These are phyloP conservation scores for Cladosporium sp. DNA, from an alignment of 2,329 filamentous ascomycete genomes.

Conservation along the genomic window DNA sequence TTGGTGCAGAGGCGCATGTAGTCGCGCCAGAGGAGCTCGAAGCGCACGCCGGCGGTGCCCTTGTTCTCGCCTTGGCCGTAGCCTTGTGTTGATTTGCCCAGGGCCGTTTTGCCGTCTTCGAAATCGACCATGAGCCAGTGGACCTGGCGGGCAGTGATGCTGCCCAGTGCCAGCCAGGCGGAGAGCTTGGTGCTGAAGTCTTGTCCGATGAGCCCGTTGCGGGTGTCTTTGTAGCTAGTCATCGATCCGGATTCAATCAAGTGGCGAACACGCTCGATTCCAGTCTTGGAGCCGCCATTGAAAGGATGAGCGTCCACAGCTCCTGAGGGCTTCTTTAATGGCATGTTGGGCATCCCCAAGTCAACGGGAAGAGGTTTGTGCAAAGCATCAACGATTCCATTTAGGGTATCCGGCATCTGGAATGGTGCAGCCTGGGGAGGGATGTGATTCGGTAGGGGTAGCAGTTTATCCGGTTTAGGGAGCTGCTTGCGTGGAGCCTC, in stretches of 20 bases:
- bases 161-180: constrained; percentile 67
- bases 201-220: constrained; percentile 65
- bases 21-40: constrained; percentile 74
- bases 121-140: constrained; percentile 64
- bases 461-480: constrained; percentile 54
- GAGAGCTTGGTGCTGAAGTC: constrained; percentile 76
- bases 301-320: constrained; percentile 62
- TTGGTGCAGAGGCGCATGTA: constrained; percentile 74
- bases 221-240: constrained; percentile 63
- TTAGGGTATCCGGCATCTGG: constrained; percentile 53
- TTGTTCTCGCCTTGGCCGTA: constrained; percentile 69
- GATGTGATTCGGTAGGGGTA: constrained; percentile 53
- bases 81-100: constrained; percentile 45
- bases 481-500: constrained; percentile 57
- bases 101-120: constrained; percentile 55
- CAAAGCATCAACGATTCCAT: constrained; percentile 52
- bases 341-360: constrained; percentile 48
- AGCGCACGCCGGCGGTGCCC: constrained; percentile 64
- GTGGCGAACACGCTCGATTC: constrained; percentile 54
- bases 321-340: constrained; percentile 48
- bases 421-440: constrained; percentile 62
- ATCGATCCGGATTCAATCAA: constrained; percentile 59
- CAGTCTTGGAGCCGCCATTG: constrained; percentile 61
- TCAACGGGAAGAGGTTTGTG: constrained; percentile 53
- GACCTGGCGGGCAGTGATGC: constrained; percentile 67